Evolutionary conservation across 768 basidiomycete genomes (phyloP).

Genomic region (Amanita polypyramis): DNA sequence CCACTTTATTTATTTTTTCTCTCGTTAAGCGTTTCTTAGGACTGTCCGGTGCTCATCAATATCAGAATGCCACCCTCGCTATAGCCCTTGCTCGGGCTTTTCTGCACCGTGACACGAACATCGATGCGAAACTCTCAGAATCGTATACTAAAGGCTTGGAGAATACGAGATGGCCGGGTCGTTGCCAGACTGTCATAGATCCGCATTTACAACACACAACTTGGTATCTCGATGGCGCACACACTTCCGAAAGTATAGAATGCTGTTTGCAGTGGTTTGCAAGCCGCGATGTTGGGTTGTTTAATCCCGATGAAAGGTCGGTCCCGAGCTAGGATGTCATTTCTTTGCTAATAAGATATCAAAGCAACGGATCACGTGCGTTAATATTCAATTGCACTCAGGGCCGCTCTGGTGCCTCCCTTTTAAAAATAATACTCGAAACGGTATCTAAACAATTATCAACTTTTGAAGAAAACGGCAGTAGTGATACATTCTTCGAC

Average conservation of each 20-base stretch:
- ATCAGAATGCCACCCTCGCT: constrained; percentile 82
- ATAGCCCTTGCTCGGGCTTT: constrained; percentile 62
- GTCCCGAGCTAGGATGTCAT: constrained; percentile 2
- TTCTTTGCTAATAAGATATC: constrained; percentile 8
- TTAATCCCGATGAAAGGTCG: constrained; percentile 11
- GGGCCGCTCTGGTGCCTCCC: constrained; percentile 70
- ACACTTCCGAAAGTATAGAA: constrained; percentile 83
- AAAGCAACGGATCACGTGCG: constrained; percentile 33
- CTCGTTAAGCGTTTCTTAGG: constrained; percentile 31
- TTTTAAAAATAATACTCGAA: constrained; percentile 52
- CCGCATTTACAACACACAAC: constrained; percentile 38
- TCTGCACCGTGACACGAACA: constrained; percentile 26
- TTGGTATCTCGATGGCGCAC: constrained; percentile 96
- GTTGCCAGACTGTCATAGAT: constrained; percentile 80
- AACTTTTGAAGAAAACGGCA: constrained; percentile 25
- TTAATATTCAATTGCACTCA: constrained; percentile 94
- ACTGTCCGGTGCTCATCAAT: constrained; percentile 78
- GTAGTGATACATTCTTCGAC: constrained; percentile 51
- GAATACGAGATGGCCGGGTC: constrained; percentile 81
- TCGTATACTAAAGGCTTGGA: constrained; percentile 54
- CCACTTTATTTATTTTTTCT: background rate
- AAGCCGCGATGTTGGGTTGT: constrained; percentile 41
- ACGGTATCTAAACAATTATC: constrained; percentile 39
- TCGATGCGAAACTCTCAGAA: constrained; percentile 31
- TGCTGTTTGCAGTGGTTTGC: constrained; percentile 89